A percentile compares a stretch with the other conserved stretches of the same genome.
Conservation (phyloP, 1,284 basidiomycete species). For the Boletus nobilissimus region DNA sequence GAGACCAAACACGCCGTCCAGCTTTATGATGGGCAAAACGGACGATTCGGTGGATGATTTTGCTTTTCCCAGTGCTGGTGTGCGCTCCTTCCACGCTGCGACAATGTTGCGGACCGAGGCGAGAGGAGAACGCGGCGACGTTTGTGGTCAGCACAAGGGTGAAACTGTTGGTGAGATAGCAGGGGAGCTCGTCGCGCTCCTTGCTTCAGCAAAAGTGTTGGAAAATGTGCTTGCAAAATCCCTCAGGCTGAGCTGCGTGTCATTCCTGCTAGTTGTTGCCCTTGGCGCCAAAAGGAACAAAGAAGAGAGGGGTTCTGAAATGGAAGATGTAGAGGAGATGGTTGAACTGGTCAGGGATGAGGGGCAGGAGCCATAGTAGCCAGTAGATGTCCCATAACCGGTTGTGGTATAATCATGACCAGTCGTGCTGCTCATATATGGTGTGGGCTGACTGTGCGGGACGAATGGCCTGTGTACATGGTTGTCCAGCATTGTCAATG, state of each 20-base stretch:
- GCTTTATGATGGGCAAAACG: constrained; percentile 33
- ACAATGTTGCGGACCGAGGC: constrained; percentile 82
- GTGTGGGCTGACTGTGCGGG: constrained; percentile 55
- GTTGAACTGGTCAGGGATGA: constrained; percentile 56
- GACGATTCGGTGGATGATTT: constrained; percentile 40
- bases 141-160: constrained; percentile 59
- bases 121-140: constrained; percentile 73
- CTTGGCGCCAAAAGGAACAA: constrained; percentile 54
- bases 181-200: constrained; percentile 33
- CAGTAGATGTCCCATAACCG: constrained; percentile 44
- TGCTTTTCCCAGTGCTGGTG: constrained; percentile 52
- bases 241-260: constrained; percentile 44
- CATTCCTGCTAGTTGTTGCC: constrained; percentile 39
- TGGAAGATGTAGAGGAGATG: constrained; percentile 38
- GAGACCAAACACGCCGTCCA: constrained; percentile 70
- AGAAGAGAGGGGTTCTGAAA: constrained; percentile 46
- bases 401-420: constrained; percentile 45
- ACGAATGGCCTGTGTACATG: constrained; percentile 64
- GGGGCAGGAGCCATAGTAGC: constrained; percentile 53
- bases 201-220: constrained; percentile 47
- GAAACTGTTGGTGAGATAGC: constrained; percentile 42
- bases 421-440: constrained; percentile 47
- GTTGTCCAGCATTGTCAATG: constrained; percentile 63
- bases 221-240: constrained; percentile 50
- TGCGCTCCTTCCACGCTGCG: constrained; percentile 79